A percentile compares a stretch with the other conserved stretches of the same genome.
These are phyloP conservation scores for Capsella bursapastoris DNA, from an alignment of 345 rosid species.

Conservation along the genomic window DNA sequence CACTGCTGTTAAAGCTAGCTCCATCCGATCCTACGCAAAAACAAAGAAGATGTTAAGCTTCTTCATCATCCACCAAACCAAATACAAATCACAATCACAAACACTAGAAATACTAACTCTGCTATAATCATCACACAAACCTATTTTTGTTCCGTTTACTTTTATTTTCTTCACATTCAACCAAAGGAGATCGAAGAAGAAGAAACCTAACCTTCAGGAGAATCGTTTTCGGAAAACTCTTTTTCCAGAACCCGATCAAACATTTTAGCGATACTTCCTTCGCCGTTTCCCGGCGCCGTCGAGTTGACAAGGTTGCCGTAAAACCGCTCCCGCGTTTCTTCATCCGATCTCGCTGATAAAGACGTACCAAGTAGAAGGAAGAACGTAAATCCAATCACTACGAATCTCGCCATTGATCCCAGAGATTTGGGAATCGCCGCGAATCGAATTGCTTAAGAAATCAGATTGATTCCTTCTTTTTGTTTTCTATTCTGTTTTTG, in stretches of 20 bases:
- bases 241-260: slow-evolving; percentile 94
- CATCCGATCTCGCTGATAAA: slow-evolving; percentile 73
- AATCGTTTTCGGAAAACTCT: slow-evolving; percentile 92
- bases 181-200: slow-evolving; percentile 14
- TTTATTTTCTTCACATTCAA: background rate
- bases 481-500: too few species aligned
- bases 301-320: slow-evolving; percentile 85
- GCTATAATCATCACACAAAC: background rate
- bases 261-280: slow-evolving; percentile 88
- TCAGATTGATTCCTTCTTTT: background rate
- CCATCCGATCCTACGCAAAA: slow-evolving; percentile 66
- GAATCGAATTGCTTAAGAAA: background rate
- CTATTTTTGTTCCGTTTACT: background rate
- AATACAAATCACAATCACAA: background rate
- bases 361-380: slow-evolving; percentile 39
- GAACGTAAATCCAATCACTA: slow-evolving; percentile 49
- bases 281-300: slow-evolving; percentile 63
- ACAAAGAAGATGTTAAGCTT: slow-evolving; percentile 20
- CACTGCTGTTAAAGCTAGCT: slow-evolving; percentile 91
- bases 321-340: slow-evolving; percentile 85
- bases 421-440: slow-evolving; percentile 21
- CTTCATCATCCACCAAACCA: background rate
- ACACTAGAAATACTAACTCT: background rate
- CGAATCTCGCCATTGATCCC: slow-evolving; percentile 44
- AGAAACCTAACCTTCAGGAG: slow-evolving; percentile 70